Base-by-base conservation (phyloP, 371 early-diverging fungal genomes). In the Encephalitozoon hellem region DNA sequence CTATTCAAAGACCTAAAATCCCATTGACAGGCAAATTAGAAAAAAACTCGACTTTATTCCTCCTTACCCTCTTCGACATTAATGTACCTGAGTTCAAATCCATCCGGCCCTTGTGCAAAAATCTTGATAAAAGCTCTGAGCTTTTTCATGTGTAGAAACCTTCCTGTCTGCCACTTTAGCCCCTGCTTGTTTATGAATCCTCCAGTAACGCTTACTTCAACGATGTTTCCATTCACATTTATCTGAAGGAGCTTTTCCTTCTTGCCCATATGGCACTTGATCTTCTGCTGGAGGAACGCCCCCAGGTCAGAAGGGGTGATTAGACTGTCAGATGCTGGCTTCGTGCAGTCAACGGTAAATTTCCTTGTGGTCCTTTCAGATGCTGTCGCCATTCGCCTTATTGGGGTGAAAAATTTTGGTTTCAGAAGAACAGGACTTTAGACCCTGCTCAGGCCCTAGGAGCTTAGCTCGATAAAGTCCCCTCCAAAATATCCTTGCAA, bases 401-500 rank as follows among this genome's bases (percentile, higher is more conserved):
- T 34, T 59, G 59, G 59, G 59, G 59, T 59, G 38, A 47, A 59
- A 59, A 59, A 28, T 12, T 59, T 59, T 59, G 59, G 59, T 34
- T 59, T 34, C 59, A 30, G 38, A 59, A 28, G 59, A 59, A 5
- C 59, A 34, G 21, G 18, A 2, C 32, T 0, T 3, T n/a, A 9
- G 28, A 28, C 32, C 34, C 2, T 34, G 6, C 15, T 54, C 15
- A 9, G 30, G 2, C 28, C n/a, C 34, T 59, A 34, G n/a, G 12
- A 11, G 59, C 28, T n/a, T 63, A 55, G 49, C 34, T 63, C 69
- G 28, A 72, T 72, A 15, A 32, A 39, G 45, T 59, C 42, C 30
- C 42, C 55, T 4, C 80, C 80, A 55, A 78, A 64, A 53, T 82
- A 85, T 52, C 69, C 67, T 42, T 79, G 64, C 26, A 86, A 54